Evolutionary conservation across 129 eudicot species (phyloP), one percentile per base, ranked within the genome.

Genomic region (Chrysanthemum lavandulifolium): DNA sequence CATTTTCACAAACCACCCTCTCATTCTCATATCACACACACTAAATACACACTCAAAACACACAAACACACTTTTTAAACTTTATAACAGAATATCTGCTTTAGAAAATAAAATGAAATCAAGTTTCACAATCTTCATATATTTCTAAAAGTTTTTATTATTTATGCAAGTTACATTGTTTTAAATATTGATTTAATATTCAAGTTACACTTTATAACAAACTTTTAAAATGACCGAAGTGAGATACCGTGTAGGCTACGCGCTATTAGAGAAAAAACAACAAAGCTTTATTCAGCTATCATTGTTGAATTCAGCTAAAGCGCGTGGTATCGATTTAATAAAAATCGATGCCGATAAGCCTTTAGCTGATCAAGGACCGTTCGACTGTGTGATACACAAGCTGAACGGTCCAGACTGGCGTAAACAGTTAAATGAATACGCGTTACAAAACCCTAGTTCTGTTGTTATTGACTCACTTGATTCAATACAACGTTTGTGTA

Each of bases 311-410:
- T 75, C 61, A 25, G 82, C 96, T 4, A 71, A 60, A 4, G 82
- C 76, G n/a, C 81, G 82, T 7, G 86, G 88, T 4, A 86, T 89
- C 74, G 92, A 86, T 83, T 80, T 86, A 50, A 69, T 86, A 55
- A 78, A 67, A 73, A 89, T 86, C 86, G 90, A 84, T 47, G 48
- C 78, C 11, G 82, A 76, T 3, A 82, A 65, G 79, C 85, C 86
- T 10, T 56, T 89, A 55, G 63, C 74, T 33, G 90, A 86, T 16
- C 96, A 89, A 54, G 96, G 96, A 2, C 96, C 96, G 33, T 89
- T 89, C 68, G 92, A 89, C 82, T 84, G 92, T 50, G 83, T 89
- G 14, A 83, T 89, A 21, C 96, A 89, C 85, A 89, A 89, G 51
- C 43, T 78, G 55, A 82, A 82, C 83, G 88, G 87, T 33, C 86